phyloP scores from a whole-genome alignment of 2,329 filamentous ascomycete species.

The Graphiopsis chlorocephala region DNA sequence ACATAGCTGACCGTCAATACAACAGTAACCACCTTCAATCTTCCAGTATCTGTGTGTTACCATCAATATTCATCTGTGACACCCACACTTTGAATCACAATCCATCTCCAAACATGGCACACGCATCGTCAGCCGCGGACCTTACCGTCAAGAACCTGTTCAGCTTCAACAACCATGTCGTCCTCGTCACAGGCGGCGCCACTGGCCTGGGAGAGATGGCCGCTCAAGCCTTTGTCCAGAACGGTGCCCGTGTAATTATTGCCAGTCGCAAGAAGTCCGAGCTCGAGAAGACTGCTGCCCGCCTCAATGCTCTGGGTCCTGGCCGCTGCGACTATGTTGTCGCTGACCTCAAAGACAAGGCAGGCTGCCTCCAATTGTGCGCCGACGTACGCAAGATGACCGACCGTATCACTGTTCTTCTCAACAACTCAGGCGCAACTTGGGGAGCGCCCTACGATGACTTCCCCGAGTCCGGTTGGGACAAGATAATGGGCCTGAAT shows the following conservation, averaged over 20 bases:
- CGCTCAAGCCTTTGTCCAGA: constrained; percentile 47
- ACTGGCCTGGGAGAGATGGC: constrained; percentile 49
- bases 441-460: constrained; percentile 56
- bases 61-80: not conserved
- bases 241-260: constrained; percentile 40
- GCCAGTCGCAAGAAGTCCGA: constrained; percentile 47
- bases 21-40: not conserved
- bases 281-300: constrained; percentile 42
- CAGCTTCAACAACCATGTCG: constrained; percentile 38
- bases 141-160: constrained; percentile 32
- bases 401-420: constrained; percentile 44
- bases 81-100: not conserved
- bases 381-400: constrained; percentile 45
- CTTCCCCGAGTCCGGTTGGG: constrained; percentile 58
- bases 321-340: constrained; percentile 47
- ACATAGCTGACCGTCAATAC: not conserved
- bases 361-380: constrained; percentile 41
- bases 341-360: constrained; percentile 45
- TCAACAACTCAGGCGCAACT: constrained; percentile 48
- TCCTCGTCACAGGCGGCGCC: constrained; percentile 46
- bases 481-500: constrained; percentile 45
- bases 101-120: constrained; percentile 26
- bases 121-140: constrained; percentile 30
- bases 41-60: not conserved
- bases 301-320: constrained; percentile 43